Percentiles rank a stretch among this genome's conserved stretches.
phyloP scores from a whole-genome alignment of 2,329 filamentous ascomycete species.

The Aspergillus cejpii region DNA sequence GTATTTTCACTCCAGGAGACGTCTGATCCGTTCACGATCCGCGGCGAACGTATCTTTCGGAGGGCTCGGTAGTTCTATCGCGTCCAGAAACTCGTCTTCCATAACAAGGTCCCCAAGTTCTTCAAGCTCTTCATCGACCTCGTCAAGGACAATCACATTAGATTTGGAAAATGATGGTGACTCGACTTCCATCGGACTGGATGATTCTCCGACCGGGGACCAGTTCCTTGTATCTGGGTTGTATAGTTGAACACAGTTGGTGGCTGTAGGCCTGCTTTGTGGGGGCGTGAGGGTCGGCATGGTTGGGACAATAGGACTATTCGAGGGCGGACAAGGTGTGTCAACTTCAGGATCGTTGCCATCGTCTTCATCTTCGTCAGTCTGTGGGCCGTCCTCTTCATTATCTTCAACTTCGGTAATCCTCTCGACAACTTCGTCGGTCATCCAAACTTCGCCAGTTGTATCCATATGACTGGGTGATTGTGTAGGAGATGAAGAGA shows the following conservation, averaged over 20 bases:
- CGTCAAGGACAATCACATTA: background rate
- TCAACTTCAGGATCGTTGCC: background rate
- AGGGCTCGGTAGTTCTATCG: background rate
- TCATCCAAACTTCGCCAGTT: too few species aligned
- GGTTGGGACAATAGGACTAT: too few species aligned
- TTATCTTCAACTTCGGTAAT: background rate
- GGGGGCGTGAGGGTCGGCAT: background rate
- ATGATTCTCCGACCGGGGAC: background rate
- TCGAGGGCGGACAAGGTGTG: background rate
- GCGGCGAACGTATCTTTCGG: background rate
- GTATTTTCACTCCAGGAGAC: background rate
- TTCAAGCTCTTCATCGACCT: background rate
- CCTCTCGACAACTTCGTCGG: background rate
- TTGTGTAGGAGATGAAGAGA: background rate
- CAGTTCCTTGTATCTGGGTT: background rate
- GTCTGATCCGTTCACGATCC: background rate
- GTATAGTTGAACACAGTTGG: background rate
- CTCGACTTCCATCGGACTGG: background rate
- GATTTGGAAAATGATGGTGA: background rate
- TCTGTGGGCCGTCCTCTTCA: background rate
- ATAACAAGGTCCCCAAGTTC: background rate
- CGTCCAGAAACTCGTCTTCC: background rate
- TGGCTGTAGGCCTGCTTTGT: background rate
- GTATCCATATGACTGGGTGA: too few species aligned
- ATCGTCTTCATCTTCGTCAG: background rate